Base-by-base conservation (phyloP, 805 yeast species). In the Saturnispora zaruensis region DNA sequence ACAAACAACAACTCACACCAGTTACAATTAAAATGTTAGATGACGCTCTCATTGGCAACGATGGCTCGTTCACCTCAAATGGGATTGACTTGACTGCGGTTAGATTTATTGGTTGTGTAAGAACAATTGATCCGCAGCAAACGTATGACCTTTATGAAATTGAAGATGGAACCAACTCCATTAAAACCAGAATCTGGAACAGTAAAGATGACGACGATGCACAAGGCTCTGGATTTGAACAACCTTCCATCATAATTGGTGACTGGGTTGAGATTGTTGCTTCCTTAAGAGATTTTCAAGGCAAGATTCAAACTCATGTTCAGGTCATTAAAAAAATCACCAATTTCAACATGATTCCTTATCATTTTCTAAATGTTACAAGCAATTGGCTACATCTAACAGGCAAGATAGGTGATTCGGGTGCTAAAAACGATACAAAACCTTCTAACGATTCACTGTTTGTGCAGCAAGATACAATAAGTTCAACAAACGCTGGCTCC, bases 121-220 rank as follows among this genome's bases (percentile, higher is more conserved):
- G 91, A 60, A 79, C 78, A 51, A 77, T 83, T 14, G 67, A 65
- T 42, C 72, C 73, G 2, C 80, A 80, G 51, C 75, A 84, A 1
- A 71, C 82, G 6, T 78, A 79, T 41, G 66, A 82, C 26, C 66
- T 68, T 20, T 62, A 83, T 42, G 78, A 81, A 18, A 60, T 85
- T n/a, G 93, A 85, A 59, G 95, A 85, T 62, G 91, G 93, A 9
- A 81, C 93, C 0, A 89, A 88, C 0, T 68, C 75, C 3, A 70
- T 81, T 6, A 82, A 81, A 24, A 74, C 84, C 44, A 75, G 84
- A 58, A 75, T 76, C 54, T 85, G 91, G 91, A 66, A 71, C 50
- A 50, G 49, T 67, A 73, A 70, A 48, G 83, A 82, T 57, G 82
- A 82, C 18, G 73, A 70, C 51, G 81, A 82, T 3, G 71, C 68